Base-by-base conservation (phyloP, 1,139 yeast species). In the Lodderomyces margitis region DNA sequence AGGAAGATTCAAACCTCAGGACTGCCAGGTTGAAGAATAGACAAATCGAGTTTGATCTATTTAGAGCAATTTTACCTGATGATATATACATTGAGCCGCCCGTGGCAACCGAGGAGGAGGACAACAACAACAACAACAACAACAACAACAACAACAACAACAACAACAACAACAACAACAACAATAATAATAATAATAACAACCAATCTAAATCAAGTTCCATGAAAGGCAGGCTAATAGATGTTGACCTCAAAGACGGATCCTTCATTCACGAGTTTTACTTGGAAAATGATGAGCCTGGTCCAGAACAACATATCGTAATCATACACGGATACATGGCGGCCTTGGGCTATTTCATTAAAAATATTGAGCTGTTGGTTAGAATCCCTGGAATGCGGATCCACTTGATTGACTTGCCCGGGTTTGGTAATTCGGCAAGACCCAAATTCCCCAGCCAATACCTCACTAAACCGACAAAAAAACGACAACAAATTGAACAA, bases 291-390 rank as follows among this genome's bases (percentile, higher is more conserved):
- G 44, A 37, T 3, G 48, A 44, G 8, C 53, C 55, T 16, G 34
- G 25, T 6, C 21, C 33, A 15, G 55, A 46, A 20, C 46, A 46
- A 2, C 66, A 65, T 41, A 48, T 70, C 2, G 70, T 70, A 3
- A 52, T 68, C 2, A 60, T 70, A 11, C 77, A 71, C 48, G 77
- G 77, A 7, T 71, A 69, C 47, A 70, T 70, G 76, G 77, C 77
- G 1, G 75, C 76, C 1, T 54, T 66, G 44, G 77, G 76, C 2
- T 70, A 64, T 50, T 70, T 68, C 46, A 56, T 69, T 39, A 68
- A 69, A 48, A 70, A 70, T 44, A 55, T 68, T 33, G 75, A 69
- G 46, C 48, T 49, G 2, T 46, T 70, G 15, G 55, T 63, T 12
- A 63, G 66, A 41, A 62, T 63, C 39, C 62, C 68, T 1, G 66